These are phyloP conservation scores for Aspergillus sparsus DNA, from an alignment of 495 filamentous ascomycete species.

Conservation along the genomic window DNA sequence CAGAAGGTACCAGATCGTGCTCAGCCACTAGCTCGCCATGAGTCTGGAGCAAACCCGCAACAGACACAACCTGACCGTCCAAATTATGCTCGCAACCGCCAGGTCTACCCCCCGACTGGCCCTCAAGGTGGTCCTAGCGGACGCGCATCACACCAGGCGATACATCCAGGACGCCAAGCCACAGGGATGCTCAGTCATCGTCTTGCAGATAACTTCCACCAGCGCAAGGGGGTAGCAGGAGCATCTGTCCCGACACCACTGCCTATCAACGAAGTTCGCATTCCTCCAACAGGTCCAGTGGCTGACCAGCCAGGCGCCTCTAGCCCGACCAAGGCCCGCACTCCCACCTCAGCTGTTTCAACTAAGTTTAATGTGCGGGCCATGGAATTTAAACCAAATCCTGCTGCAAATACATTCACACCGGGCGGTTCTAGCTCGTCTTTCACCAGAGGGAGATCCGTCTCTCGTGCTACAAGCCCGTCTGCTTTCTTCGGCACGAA, in stretches of 20 bases:
- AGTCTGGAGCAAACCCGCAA: constrained; percentile 36
- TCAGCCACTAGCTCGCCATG: constrained; percentile 31
- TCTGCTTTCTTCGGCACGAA: constrained; percentile 57
- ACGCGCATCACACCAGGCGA: constrained; percentile 42
- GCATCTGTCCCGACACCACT: constrained; percentile 53
- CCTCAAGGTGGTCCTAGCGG: constrained; percentile 41
- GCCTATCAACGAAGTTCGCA: constrained; percentile 54
- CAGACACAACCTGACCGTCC: constrained; percentile 46
- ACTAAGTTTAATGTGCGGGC: constrained; percentile 80
- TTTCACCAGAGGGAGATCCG: constrained; percentile 48
- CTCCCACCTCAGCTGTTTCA: constrained; percentile 52
- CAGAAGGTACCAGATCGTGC: constrained; percentile 38
- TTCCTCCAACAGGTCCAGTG: constrained; percentile 51
- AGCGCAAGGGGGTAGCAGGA: constrained; percentile 53
- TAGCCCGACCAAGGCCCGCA: constrained; percentile 50
- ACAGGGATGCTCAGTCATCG: constrained; percentile 55
- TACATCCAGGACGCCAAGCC: constrained; percentile 45
- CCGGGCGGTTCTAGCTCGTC: constrained; percentile 65
- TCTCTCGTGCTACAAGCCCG: constrained; percentile 53
- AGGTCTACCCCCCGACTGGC: constrained; percentile 49
- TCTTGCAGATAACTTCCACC: constrained; percentile 56
- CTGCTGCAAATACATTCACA: constrained; percentile 74
- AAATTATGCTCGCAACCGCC: constrained; percentile 44
- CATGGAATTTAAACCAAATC: constrained; percentile 80
- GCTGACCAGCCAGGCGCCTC: constrained; percentile 45